These are phyloP conservation scores for Melaleuca quinquenervia DNA, from an alignment of 345 rosid species.

Conservation along the genomic window DNA sequence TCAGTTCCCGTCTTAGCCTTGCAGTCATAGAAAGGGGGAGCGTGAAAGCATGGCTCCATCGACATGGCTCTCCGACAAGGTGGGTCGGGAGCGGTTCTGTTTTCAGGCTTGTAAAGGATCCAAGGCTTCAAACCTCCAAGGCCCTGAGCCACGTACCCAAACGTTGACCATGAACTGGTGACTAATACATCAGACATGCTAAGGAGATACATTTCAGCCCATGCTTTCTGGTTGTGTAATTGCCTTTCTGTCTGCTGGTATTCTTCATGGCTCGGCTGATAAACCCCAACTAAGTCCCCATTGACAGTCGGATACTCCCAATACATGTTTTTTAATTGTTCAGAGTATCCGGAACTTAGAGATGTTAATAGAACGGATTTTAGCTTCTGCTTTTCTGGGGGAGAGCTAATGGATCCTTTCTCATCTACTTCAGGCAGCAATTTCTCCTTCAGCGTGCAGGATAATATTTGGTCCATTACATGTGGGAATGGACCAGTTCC, in stretches of 20 bases:
- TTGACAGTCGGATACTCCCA: constrained; percentile 54
- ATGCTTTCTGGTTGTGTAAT: constrained; percentile 58
- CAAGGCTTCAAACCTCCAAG: constrained; percentile 63
- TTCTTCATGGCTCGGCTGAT: constrained; percentile 72
- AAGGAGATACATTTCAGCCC: constrained; percentile 67
- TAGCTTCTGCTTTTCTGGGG: constrained; percentile 13
- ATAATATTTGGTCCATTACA: constrained; percentile 45
- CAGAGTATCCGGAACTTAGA: constrained; percentile 41
- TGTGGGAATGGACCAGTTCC: constrained; percentile 29
- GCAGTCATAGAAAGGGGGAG: constrained; percentile 69
- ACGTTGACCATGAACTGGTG: constrained; percentile 71
- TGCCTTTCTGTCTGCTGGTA: constrained; percentile 46
- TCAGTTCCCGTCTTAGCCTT: constrained; percentile 48
- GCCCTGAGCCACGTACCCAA: constrained; percentile 74
- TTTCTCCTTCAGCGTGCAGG: constrained; percentile 33
- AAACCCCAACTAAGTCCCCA: constrained; percentile 38
- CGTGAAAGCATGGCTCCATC: constrained; percentile 76
- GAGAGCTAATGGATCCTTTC: not conserved
- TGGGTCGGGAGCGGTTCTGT: constrained; percentile 27
- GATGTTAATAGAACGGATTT: constrained; percentile 56
- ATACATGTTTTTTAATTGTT: constrained; percentile 35
- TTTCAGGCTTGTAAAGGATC: constrained; percentile 56
- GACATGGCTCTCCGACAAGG: constrained; percentile 55
- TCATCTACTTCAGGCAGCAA: constrained; percentile 35
- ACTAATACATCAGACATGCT: constrained; percentile 43